Conservation (phyloP, 306 rosid species). For the Fragaria iinumae region DNA sequence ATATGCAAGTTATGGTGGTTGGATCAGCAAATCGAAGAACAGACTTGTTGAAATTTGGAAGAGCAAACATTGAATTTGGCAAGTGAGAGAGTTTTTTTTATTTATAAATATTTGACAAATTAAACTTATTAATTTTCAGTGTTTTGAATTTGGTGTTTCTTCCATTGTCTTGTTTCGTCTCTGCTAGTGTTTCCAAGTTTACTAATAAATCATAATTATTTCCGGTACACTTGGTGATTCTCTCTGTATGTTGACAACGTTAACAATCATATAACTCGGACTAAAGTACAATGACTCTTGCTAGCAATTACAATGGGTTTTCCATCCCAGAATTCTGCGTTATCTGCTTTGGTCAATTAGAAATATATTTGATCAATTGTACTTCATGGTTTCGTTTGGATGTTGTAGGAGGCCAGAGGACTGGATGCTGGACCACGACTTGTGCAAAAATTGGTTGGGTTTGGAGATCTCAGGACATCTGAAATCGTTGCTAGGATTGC, state of each 20-base stretch:
- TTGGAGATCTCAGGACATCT: constrained; percentile 81
- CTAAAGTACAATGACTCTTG: not conserved
- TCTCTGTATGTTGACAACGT: not conserved
- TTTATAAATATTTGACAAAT: no score
- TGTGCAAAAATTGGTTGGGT: constrained; percentile 77
- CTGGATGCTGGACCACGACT: constrained; percentile 96
- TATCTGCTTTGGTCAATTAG: not conserved
- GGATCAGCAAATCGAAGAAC: not conserved
- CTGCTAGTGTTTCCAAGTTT: not conserved
- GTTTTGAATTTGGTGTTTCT: not conserved
- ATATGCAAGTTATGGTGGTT: not conserved
- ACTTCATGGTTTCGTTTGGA: constrained; percentile 14
- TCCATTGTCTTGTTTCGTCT: not conserved
- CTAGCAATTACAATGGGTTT: not conserved
- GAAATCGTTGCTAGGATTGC: constrained; percentile 83
- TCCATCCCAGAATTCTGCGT: not conserved
- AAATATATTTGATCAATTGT: constrained; percentile 2
- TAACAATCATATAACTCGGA: not conserved
- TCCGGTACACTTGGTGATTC: not conserved
- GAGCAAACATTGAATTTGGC: not conserved
- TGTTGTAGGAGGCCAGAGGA: constrained; percentile 89
- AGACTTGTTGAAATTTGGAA: not conserved
- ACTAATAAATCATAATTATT: not conserved
- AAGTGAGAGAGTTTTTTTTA: not conserved
- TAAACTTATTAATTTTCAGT: not conserved